Conservation (phyloP, 129 eudicot species). For the Tagetes erecta region DNA sequence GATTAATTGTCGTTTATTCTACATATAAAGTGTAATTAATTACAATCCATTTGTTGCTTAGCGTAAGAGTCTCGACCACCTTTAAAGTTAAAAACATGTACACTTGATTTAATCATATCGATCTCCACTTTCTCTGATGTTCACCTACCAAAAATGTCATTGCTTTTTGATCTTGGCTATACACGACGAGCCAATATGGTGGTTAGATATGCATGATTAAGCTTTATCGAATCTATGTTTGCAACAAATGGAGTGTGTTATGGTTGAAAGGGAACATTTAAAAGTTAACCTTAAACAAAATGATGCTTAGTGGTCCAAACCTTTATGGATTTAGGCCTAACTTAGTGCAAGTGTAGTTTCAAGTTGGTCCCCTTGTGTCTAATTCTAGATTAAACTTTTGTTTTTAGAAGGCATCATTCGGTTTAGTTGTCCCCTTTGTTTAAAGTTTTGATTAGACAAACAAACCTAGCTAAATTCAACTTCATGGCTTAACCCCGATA, state of each 20-base stretch:
- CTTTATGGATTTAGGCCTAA: conserved; percentile 38
- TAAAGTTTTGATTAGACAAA: conserved; percentile 37
- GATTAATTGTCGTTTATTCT: background rate
- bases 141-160: conserved; percentile 21
- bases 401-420: conserved; percentile 39
- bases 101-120: background rate
- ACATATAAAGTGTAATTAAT: background rate
- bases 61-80: conserved; percentile 12
- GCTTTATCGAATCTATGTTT: conserved; percentile 14
- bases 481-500: conserved; percentile 44
- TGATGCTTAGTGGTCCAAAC: conserved; percentile 29
- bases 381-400: conserved; percentile 33
- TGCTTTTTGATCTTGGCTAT: background rate
- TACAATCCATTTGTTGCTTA: conserved; percentile 7
- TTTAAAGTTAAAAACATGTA: conserved; percentile 19
- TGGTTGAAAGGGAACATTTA: conserved; percentile 31
- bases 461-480: conserved; percentile 27
- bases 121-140: conserved; percentile 4
- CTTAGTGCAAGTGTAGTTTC: conserved; percentile 33
- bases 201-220: conserved; percentile 28
- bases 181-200: conserved; percentile 17
- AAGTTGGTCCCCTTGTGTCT: conserved; percentile 37
- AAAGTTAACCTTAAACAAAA: conserved; percentile 29
- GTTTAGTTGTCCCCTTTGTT: conserved; percentile 41
- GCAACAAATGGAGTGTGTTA: conserved; percentile 32